phyloP scores from a whole-genome alignment of 441 rosid genomes.

The Syzygium malaccense region DNA sequence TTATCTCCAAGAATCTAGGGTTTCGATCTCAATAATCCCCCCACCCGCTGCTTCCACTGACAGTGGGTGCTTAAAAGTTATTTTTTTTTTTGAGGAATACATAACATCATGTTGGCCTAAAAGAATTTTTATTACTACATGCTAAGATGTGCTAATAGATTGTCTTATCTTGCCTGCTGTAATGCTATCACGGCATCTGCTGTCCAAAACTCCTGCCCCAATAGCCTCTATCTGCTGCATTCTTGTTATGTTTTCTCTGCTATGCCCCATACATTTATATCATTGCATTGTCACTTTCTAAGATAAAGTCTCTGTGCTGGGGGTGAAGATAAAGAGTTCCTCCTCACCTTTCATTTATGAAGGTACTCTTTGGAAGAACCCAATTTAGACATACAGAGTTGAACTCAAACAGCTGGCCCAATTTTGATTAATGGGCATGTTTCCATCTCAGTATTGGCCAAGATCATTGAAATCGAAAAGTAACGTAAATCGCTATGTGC shows the following conservation, averaged over 20 bases:
- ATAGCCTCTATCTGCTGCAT: not conserved
- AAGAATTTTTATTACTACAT: not conserved
- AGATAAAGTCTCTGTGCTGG: not conserved
- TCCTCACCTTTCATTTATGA: not conserved
- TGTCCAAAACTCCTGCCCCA: not conserved
- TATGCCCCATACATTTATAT: not conserved
- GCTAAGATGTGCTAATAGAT: not conserved
- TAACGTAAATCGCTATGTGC: no score
- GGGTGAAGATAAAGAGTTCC: not conserved
- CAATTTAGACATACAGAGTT: not conserved
- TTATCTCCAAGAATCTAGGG: not conserved
- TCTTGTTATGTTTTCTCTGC: not conserved
- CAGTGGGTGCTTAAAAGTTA: not conserved
- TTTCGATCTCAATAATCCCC: not conserved
- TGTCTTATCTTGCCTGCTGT: not conserved
- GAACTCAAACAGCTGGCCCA: not conserved
- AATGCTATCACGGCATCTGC: not conserved
- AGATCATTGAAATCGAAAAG: no score
- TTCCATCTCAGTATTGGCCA: not conserved
- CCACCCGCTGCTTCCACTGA: not conserved
- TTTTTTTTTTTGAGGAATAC: not conserved
- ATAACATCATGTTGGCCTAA: not conserved
- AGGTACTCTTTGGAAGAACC: not conserved
- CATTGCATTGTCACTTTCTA: not conserved
- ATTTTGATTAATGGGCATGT: not conserved